A percentile compares a stretch with the other conserved stretches of the same genome.
Evolutionary conservation across 208 protist genomes (phyloP).

Genomic region (Herpetomonas samuelpessoai): DNA sequence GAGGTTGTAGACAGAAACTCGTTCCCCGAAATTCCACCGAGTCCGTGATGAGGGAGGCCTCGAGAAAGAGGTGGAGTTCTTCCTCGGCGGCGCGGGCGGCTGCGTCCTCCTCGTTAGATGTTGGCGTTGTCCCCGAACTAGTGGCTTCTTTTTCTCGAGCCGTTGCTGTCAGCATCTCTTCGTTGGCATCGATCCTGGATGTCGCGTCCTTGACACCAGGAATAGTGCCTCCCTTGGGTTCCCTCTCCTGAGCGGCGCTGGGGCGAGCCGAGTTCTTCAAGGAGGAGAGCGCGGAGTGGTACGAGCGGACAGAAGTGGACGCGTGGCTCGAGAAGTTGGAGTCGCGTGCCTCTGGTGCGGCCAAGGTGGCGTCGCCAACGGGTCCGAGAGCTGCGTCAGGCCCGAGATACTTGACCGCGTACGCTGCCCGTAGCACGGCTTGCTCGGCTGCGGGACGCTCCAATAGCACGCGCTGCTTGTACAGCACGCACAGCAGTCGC

Average conservation of each 20-base stretch:
- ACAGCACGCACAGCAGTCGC: constrained; percentile 23
- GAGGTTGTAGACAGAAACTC: constrained; percentile 16
- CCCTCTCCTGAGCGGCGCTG: neutral
- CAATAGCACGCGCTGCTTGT: constrained; percentile 29
- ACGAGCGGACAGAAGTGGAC: too few relatives aligned
- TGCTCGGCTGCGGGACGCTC: constrained; percentile 21
- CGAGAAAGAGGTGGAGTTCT: constrained; percentile 13
- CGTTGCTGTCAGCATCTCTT: too few relatives aligned
- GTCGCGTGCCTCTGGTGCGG: too few relatives aligned
- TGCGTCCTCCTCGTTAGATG: too few relatives aligned
- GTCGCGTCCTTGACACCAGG: too few relatives aligned
- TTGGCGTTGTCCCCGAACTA: too few relatives aligned
- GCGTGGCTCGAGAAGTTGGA: too few relatives aligned
- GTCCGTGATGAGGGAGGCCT: constrained; percentile 9
- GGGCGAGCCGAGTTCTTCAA: neutral
- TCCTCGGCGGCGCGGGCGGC: too few relatives aligned
- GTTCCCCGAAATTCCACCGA: constrained; percentile 3
- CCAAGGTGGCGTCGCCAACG: neutral
- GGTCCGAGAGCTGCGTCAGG: neutral
- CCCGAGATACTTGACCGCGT: constrained; percentile 19
- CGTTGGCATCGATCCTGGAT: too few relatives aligned
- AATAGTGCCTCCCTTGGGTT: neutral
- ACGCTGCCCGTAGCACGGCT: constrained; percentile 9
- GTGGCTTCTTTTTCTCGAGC: too few relatives aligned
- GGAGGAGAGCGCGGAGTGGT: constrained; percentile 6